Evolutionary conservation across 345 rosid genomes (phyloP).

Genomic region (Populus ilicifolia): DNA sequence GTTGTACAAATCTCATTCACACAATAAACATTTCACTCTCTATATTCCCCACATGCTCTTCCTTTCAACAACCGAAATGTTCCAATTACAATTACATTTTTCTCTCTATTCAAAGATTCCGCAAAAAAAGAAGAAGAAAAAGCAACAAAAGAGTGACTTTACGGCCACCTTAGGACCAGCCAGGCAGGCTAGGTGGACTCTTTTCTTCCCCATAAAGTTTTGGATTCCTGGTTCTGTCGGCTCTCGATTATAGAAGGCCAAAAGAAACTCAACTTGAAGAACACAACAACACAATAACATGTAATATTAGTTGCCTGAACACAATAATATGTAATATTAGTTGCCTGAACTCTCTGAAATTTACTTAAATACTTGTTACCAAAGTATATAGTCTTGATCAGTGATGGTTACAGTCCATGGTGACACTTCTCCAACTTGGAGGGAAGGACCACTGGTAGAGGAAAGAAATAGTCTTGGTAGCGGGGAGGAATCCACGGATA

Average conservation of each 20-base stretch:
- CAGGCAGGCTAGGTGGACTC: neutral
- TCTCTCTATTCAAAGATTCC: constrained; percentile 25
- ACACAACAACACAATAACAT: neutral
- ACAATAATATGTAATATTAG: neutral
- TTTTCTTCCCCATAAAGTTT: neutral
- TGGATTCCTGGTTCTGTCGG: constrained; percentile 9
- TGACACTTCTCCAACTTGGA: constrained; percentile 11
- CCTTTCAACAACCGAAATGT: neutral
- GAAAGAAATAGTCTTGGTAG: constrained; percentile 21
- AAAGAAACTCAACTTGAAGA: neutral
- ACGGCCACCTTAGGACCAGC: constrained; percentile 10
- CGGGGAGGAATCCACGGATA: constrained; percentile 32
- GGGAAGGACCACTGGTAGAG: constrained; percentile 36
- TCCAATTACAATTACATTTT: neutral
- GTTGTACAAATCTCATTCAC: constrained; percentile 24
- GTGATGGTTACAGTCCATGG: neutral
- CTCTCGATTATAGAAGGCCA: neutral
- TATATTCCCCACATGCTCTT: constrained; percentile 9
- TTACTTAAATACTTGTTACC: neutral
- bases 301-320: no score
- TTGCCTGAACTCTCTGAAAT: neutral
- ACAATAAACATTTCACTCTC: constrained; percentile 11
- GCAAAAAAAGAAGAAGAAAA: neutral
- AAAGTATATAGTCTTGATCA: neutral
- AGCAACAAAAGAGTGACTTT: neutral